Evolutionary conservation across 1,284 basidiomycete species (phyloP).

Genomic region (Cutaneotrichosporon cavernicola): DNA sequence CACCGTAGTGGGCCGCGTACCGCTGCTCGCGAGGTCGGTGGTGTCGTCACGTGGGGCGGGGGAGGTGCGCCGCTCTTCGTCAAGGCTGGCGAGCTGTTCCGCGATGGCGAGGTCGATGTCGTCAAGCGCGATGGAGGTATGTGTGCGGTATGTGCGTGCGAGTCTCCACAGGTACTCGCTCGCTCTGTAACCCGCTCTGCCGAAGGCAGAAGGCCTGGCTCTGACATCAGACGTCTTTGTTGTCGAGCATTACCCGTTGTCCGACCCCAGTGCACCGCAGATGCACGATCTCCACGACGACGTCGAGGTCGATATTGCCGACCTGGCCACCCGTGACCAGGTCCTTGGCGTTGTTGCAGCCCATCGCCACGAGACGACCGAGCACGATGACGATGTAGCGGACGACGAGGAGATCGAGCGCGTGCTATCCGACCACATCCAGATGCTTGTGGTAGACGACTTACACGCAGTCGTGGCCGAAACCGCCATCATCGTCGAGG

Average conservation of each 20-base stretch:
- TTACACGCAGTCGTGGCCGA: background rate
- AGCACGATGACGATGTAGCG: background rate
- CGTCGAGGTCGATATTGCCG: conserved; percentile 28
- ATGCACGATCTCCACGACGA: conserved; percentile 38
- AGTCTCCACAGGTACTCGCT: no score
- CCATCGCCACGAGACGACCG: background rate
- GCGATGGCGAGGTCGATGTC: conserved; percentile 48
- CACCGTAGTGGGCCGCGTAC: conserved; percentile 18
- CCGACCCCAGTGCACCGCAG: conserved; percentile 41
- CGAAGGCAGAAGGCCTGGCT: background rate
- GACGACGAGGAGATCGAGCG: conserved; percentile 4
- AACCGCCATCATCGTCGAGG: background rate
- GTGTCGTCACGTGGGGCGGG: conserved; percentile 41
- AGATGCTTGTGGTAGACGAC: conserved; percentile 3
- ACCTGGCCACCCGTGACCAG: conserved; percentile 2
- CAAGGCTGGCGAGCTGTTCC: conserved; percentile 53
- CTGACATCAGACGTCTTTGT: conserved; percentile 24
- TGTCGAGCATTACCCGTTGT: conserved; percentile 30
- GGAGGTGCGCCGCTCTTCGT: conserved; percentile 49
- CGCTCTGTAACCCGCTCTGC: no score
- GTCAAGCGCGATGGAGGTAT: conserved; percentile 38
- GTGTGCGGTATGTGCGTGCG: conserved; percentile 7
- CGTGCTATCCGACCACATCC: conserved; percentile 1
- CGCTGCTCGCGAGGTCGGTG: conserved; percentile 18
- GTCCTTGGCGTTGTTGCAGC: background rate